Percentiles rank a stretch among this genome's conserved stretches.
These are phyloP conservation scores for Magnusiomyces sp. DNA, from an alignment of 1,139 yeast genomes.

Conservation along the genomic window DNA sequence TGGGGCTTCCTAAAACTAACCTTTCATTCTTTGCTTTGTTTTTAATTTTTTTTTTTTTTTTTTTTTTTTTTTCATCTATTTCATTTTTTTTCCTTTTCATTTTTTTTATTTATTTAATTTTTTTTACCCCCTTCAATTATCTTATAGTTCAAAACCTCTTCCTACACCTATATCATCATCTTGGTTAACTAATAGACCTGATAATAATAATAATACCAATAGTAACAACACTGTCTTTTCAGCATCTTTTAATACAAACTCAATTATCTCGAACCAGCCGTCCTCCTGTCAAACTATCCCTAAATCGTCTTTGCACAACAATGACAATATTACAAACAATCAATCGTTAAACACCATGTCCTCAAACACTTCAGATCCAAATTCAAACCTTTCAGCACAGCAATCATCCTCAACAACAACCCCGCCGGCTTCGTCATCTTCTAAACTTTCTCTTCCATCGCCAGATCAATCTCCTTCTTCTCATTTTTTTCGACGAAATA, in stretches of 20 bases:
- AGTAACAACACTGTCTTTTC: too few relatives aligned
- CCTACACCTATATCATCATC: too few relatives aligned
- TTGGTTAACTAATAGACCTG: too few relatives aligned
- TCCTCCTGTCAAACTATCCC: too few relatives aligned
- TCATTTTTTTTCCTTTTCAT: constrained; percentile 4
- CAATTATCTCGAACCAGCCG: too few relatives aligned
- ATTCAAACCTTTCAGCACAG: not conserved
- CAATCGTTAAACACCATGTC: too few relatives aligned
- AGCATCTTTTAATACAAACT: too few relatives aligned
- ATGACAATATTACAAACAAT: constrained; percentile 1
- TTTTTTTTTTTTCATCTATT: constrained; percentile 4
- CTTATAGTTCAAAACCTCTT: too few relatives aligned
- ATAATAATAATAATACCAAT: too few relatives aligned
- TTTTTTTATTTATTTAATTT: not conserved
- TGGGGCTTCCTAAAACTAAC: not conserved
- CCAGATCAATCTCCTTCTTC: constrained; percentile 14
- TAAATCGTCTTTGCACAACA: too few relatives aligned
- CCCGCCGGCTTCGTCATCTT: not conserved
- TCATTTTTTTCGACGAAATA: constrained; percentile 7
- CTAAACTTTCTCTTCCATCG: constrained; percentile 7
- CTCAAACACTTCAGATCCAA: too few relatives aligned
- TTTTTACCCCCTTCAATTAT: not conserved
- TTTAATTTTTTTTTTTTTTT: too few relatives aligned
- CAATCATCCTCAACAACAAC: not conserved
- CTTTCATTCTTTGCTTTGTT: constrained; percentile 6